phyloP scores from a whole-genome alignment of 495 filamentous ascomycete genomes.

The Neurospora africana region DNA sequence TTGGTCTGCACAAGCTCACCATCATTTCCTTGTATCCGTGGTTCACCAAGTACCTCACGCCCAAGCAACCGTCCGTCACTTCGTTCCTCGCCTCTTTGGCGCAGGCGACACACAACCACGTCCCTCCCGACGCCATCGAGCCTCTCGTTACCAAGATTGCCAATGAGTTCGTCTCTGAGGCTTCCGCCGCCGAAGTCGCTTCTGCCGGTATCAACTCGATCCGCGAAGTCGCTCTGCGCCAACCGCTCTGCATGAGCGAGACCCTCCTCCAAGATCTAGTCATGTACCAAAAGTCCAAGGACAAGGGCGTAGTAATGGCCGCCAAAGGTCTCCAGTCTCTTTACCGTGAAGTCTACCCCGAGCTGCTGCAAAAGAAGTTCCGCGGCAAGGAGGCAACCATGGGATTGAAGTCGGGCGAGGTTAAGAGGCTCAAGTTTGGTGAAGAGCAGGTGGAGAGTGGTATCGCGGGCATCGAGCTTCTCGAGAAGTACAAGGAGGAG shows the following conservation, averaged over 20 bases:
- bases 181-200: constrained; percentile 79
- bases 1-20: constrained; percentile 81
- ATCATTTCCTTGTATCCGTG: constrained; percentile 52
- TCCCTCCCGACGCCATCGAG: constrained; percentile 88
- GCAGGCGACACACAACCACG: constrained; percentile 80
- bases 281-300: constrained; percentile 92
- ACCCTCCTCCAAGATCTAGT: constrained; percentile 94
- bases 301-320: constrained; percentile 97
- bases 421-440: constrained; percentile 65
- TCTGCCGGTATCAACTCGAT: constrained; percentile 92
- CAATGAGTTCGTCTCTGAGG: constrained; percentile 96
- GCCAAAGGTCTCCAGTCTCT: constrained; percentile 81
- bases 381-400: constrained; percentile 91
- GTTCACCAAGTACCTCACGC: constrained; percentile 84
- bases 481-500: constrained; percentile 90
- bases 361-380: constrained; percentile 82
- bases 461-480: constrained; percentile 86
- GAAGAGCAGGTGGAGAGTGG: constrained; percentile 60
- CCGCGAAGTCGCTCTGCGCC: constrained; percentile 81
- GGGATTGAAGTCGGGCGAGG: constrained; percentile 56
- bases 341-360: constrained; percentile 80
- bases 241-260: constrained; percentile 90
- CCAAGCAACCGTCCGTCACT: constrained; percentile 85
- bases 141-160: constrained; percentile 91
- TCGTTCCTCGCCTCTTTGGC: constrained; percentile 89